Base-by-base conservation (phyloP, 345 rosid species). In the Tarenaya hassleriana region DNA sequence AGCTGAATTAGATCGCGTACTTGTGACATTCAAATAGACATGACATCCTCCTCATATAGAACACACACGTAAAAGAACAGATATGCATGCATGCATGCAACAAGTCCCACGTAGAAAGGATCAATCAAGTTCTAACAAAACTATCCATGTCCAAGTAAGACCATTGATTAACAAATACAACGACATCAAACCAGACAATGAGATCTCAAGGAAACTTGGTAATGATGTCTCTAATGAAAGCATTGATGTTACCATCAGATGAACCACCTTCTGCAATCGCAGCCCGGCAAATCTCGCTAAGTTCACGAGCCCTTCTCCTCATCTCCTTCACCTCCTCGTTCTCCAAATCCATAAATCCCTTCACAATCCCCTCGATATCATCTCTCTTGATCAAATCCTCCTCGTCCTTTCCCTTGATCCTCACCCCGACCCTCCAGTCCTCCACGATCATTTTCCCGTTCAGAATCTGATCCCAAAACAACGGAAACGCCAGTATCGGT, bases 361-460 rank as follows among this genome's bases (percentile, higher is more conserved):
- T 20, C 19, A 63, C 50, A 5, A 53, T 16, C 48, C 49, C 52
- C 39, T 82, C 46, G 33, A 77, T 63, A 34, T 59, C 68, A 0
- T 67, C 71, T 50, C 67, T 58, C 16, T 13, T 61, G 27, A 71
- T 62, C 57, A 69, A 50, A 11, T 70, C 37, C 0, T 8, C 56
- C 11, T 21, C 44, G 16, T 27, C 24, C 5, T 18, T 52, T 7
- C 42, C 37, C 16, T 55, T 40, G 5, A 71, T 69, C 55, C 73
- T 62, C 76, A 74, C 62, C 31, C 94, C 80, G 1, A 68, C 47
- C 50, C 53, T 72, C 86, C 77, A 77, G 0, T 71, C 73, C 11
- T 81, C 80, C 7, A 73, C 78, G 42, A 77, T 70, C 15, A 53
- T 49, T 72, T 68, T 72, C 18, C 66, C 55, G 10, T 74, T 70